Percentiles rank a stretch among this genome's conserved stretches.
These are phyloP conservation scores for Persicaria tinctoria DNA, from an alignment of 148 eudicot species.

Conservation along the genomic window DNA sequence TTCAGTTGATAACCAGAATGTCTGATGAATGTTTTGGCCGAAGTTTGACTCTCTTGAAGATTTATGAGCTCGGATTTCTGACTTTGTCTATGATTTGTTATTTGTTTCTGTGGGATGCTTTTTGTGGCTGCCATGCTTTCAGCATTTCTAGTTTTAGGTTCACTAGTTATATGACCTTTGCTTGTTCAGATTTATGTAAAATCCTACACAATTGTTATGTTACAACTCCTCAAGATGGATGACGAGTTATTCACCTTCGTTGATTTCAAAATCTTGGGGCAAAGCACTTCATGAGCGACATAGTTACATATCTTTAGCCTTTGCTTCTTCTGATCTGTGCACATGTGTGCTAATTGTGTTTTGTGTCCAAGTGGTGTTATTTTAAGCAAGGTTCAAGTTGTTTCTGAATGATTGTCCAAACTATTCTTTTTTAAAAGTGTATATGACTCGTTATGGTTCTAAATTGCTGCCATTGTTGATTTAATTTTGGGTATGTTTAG, in stretches of 20 bases:
- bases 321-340: neutral
- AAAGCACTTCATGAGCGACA: neutral
- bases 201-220: neutral
- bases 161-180: neutral
- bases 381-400: neutral
- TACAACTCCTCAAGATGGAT: neutral
- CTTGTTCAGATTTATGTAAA: neutral
- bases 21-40: neutral
- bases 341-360: neutral
- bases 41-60: neutral
- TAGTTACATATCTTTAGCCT: neutral
- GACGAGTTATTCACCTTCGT: neutral
- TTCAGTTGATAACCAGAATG: neutral
- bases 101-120: neutral
- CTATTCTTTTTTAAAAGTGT: neutral
- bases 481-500: neutral
- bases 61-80: neutral
- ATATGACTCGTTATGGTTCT: neutral
- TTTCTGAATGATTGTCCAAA: neutral
- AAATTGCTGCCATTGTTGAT: neutral
- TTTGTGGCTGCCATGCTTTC: neutral
- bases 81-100: neutral
- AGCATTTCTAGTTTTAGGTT: neutral
- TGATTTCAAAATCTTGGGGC: neutral
- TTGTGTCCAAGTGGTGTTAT: neutral